Percentiles rank a stretch among this genome's conserved stretches.
These are phyloP conservation scores for Pogostemon cablin DNA, from an alignment of 257 asterid species.

Conservation along the genomic window DNA sequence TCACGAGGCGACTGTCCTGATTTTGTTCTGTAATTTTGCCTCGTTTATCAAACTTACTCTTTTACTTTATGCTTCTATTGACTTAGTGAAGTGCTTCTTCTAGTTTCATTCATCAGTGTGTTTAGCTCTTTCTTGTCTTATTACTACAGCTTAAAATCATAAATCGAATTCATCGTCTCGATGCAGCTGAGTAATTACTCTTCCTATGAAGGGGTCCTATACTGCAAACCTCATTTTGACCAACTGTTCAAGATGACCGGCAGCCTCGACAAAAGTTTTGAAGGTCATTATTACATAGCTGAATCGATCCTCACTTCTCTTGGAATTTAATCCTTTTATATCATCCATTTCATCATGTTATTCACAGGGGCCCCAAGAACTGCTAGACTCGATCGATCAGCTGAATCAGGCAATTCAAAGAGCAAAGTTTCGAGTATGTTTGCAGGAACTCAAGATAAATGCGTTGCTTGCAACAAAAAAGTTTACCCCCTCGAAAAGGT, in stretches of 20 bases:
- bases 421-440: slow-evolving; percentile 70
- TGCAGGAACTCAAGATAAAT: slow-evolving; percentile 86
- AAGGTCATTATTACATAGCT: slow-evolving; percentile 45
- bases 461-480: slow-evolving; percentile 73
- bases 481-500: slow-evolving; percentile 92
- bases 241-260: slow-evolving; percentile 94
- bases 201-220: slow-evolving; percentile 87
- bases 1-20: too few relatives aligned
- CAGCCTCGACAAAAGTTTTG: slow-evolving; percentile 84
- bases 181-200: slow-evolving; percentile 77
- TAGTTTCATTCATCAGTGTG: not conserved
- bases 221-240: slow-evolving; percentile 87
- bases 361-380: slow-evolving; percentile 65
- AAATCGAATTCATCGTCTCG: not conserved
- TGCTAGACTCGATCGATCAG: slow-evolving; percentile 57
- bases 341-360: slow-evolving; percentile 2
- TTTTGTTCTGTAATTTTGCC: too few relatives aligned
- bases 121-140: not conserved
- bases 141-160: not conserved
- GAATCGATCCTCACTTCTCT: not conserved
- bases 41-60: not conserved
- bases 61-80: not conserved
- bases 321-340: not conserved
- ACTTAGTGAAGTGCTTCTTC: not conserved
- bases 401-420: slow-evolving; percentile 45